phyloP scores from a whole-genome alignment of 805 yeast genomes.

The Nakazawaea pomicola region DNA sequence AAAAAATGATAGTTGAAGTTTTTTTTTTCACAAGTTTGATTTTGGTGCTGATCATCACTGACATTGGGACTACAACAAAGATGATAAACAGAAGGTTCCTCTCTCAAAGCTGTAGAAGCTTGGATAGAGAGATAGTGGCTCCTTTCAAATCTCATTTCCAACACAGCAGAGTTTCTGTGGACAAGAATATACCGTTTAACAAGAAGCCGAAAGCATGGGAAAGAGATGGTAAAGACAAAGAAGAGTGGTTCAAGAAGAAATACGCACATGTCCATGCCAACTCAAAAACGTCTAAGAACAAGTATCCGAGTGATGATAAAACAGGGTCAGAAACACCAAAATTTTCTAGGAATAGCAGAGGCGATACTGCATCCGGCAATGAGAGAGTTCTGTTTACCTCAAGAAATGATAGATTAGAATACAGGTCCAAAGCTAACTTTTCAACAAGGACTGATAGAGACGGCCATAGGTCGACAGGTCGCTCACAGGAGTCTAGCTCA shows the following conservation, averaged over 20 bases:
- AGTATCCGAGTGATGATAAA: no score
- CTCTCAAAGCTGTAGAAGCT: background rate
- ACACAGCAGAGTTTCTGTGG: conserved; percentile 24
- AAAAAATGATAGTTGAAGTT: background rate
- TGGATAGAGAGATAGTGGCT: conserved; percentile 19
- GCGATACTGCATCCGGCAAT: no score
- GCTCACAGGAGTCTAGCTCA: no score
- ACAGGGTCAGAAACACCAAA: no score
- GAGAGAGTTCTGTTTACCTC: no score
- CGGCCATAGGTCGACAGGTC: no score
- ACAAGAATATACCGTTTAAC: conserved; percentile 37
- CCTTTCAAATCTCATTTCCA: conserved; percentile 20
- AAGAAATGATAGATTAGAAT: no score
- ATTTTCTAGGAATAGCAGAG: no score
- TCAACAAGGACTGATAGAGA: no score
- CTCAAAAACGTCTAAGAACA: conserved; percentile 22
- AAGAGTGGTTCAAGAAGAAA: conserved; percentile 53
- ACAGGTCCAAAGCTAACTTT: no score
- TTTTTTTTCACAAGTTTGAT: no score
- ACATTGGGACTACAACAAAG: no score
- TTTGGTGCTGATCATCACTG: background rate
- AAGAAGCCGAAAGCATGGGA: conserved; percentile 61
- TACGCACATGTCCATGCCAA: conserved; percentile 65
- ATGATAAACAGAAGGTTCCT: conserved; percentile 1
- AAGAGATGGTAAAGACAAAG: conserved; percentile 53